phyloP scores from a whole-genome alignment of 441 rosid genomes.

The Pelargonium citronellum region DNA sequence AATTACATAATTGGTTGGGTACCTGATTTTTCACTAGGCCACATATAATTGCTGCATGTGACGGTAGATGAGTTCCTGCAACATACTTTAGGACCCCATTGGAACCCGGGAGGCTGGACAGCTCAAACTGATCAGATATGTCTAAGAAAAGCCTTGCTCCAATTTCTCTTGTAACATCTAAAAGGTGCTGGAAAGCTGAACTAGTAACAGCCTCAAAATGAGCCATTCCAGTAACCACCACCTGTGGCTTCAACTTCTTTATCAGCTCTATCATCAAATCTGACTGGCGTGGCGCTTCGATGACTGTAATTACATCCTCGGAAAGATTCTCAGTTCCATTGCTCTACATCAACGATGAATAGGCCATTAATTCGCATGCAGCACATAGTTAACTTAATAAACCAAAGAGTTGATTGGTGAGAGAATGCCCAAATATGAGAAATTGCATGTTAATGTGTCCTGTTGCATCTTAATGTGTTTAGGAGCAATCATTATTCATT shows the following conservation, averaged over 20 bases:
- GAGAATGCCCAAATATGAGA: background rate
- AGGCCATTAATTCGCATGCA: slow-evolving; percentile 10
- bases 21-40: slow-evolving; percentile 91
- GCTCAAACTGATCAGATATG: slow-evolving; percentile 91
- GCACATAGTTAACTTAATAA: slow-evolving; percentile 7
- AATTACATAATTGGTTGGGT: slow-evolving; percentile 14
- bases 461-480: background rate
- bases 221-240: slow-evolving; percentile 82
- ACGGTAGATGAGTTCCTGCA: slow-evolving; percentile 63
- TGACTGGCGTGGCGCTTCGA: slow-evolving; percentile 86
- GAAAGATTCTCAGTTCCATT: slow-evolving; percentile 36
- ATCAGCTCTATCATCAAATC: slow-evolving; percentile 88
- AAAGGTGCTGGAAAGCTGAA: slow-evolving; percentile 78
- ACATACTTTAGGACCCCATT: slow-evolving; percentile 89
- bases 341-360: slow-evolving; percentile 32
- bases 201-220: slow-evolving; percentile 86
- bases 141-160: slow-evolving; percentile 82
- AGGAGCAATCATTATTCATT: background rate
- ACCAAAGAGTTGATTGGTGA: background rate
- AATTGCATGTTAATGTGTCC: background rate
- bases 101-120: slow-evolving; percentile 89
- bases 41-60: slow-evolving; percentile 85
- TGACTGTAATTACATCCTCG: slow-evolving; percentile 62
- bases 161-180: slow-evolving; percentile 72
- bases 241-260: slow-evolving; percentile 83